Conservation (phyloP, 1,284 basidiomycete genomes). For the Moesziomyces antarcticus region DNA sequence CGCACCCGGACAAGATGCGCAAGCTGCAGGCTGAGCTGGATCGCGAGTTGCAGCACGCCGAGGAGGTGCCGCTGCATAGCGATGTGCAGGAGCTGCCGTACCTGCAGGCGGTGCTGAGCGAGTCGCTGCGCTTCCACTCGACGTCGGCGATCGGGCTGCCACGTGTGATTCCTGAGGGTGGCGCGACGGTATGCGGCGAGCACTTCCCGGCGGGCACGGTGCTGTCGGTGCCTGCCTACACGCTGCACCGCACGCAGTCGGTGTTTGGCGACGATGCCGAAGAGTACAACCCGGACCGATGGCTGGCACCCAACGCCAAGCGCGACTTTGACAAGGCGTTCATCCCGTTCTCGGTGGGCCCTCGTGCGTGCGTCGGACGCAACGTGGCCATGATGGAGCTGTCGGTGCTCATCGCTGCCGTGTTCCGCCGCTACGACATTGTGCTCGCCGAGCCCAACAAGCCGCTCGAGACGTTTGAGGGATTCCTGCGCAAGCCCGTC, state of each 20-base stretch:
- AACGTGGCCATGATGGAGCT: constrained; percentile 62
- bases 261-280: constrained; percentile 84
- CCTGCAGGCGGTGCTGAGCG: constrained; percentile 83
- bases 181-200: constrained; percentile 51
- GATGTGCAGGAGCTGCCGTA: constrained; percentile 64
- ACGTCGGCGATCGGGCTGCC: constrained; percentile 78
- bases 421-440: constrained; percentile 58
- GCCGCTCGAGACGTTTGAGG: constrained; percentile 54
- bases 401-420: constrained; percentile 50
- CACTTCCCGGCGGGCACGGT: constrained; percentile 75
- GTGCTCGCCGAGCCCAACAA: constrained; percentile 51
- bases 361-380: constrained; percentile 59
- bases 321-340: constrained; percentile 59
- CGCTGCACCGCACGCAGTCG: constrained; percentile 77
- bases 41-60: constrained; percentile 68
- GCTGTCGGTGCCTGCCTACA: constrained; percentile 71
- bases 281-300: constrained; percentile 78
- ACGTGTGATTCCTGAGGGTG: constrained; percentile 50
- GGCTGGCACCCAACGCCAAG: constrained; percentile 74
- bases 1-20: constrained; percentile 75
- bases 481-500: constrained; percentile 59
- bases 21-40: constrained; percentile 85
- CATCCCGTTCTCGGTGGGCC: constrained; percentile 58
- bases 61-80: constrained; percentile 53
- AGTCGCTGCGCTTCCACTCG: constrained; percentile 82